Evolutionary conservation across 139 green algal species (phyloP).

Genomic region (Micromonas pusilla): DNA sequence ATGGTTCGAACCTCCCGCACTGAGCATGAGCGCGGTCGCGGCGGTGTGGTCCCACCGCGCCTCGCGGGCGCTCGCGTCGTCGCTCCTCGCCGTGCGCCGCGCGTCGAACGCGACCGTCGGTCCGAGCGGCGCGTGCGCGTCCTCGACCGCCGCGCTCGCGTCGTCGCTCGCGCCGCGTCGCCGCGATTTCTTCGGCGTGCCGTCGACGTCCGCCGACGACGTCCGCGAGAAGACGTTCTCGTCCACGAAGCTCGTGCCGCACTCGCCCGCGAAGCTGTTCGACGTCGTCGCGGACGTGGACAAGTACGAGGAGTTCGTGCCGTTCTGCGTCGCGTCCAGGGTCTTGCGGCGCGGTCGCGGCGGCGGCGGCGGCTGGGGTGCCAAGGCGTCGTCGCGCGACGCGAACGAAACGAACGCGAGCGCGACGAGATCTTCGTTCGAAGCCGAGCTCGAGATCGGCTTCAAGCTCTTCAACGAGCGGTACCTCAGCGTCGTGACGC

Average conservation of each 20-base stretch:
- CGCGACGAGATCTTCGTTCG: conserved; percentile 40
- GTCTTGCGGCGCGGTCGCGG: conserved; percentile 49
- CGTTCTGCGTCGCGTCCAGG: conserved; percentile 66
- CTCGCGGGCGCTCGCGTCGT: too few species aligned
- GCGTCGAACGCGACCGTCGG: background rate
- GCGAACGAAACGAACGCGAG: background rate
- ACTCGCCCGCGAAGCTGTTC: conserved; percentile 66
- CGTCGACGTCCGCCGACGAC: background rate
- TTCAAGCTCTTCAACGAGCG: conserved; percentile 75
- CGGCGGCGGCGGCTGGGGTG: too few species aligned
- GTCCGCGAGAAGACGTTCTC: background rate
- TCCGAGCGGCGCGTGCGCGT: background rate
- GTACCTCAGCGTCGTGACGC: conserved; percentile 67
- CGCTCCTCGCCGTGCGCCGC: too few species aligned
- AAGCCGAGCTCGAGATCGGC: conserved; percentile 87
- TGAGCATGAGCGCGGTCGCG: too few species aligned
- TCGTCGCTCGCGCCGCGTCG: background rate
- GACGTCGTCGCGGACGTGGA: conserved; percentile 74
- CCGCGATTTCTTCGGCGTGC: background rate
- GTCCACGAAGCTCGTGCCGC: background rate
- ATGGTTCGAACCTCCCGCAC: too few species aligned
- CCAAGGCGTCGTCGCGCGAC: background rate
- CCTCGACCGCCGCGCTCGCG: background rate
- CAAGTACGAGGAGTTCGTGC: conserved; percentile 80
- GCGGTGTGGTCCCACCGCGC: too few species aligned